Evolutionary conservation across 495 filamentous ascomycete species (phyloP).

Genomic region (Annulohypoxylon nitens): DNA sequence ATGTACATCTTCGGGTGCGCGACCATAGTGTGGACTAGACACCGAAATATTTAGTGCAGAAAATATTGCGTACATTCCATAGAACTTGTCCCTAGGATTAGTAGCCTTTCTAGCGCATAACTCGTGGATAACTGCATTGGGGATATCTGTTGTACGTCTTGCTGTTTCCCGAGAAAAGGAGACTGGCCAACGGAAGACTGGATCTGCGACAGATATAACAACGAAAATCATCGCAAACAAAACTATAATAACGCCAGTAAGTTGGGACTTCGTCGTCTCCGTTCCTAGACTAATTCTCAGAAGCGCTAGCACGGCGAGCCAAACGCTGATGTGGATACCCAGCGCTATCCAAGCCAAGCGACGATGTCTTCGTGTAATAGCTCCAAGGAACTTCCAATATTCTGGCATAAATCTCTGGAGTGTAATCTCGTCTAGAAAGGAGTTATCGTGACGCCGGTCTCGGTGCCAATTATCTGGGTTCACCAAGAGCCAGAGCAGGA

Average conservation of each 20-base stretch:
- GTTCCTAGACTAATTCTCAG: not conserved
- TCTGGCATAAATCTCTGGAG: conserved; percentile 4
- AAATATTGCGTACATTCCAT: conserved; percentile 22
- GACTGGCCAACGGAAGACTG: conserved; percentile 22
- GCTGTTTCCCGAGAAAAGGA: not conserved
- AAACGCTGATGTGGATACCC: not conserved
- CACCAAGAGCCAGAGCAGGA: not conserved
- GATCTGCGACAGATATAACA: conserved; percentile 3
- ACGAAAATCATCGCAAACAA: not conserved
- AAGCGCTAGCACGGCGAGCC: not conserved
- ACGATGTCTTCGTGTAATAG: conserved; percentile 4
- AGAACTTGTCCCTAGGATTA: conserved; percentile 17
- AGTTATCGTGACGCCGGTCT: not conserved
- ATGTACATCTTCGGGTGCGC: conserved; percentile 11
- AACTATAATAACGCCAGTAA: not conserved
- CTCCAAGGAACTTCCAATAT: conserved; percentile 5
- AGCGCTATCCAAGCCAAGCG: not conserved
- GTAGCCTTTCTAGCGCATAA: conserved; percentile 22
- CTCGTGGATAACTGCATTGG: conserved; percentile 10
- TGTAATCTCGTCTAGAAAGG: conserved; percentile 1
- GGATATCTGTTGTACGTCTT: not conserved
- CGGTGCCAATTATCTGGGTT: not conserved
- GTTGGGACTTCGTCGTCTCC: not conserved
- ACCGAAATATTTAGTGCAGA: conserved; percentile 1
- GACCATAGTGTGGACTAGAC: conserved; percentile 10